Evolutionary conservation across 1,284 basidiomycete genomes (phyloP), one percentile per base, ranked within the genome.

Genomic region (Somion occarium): DNA sequence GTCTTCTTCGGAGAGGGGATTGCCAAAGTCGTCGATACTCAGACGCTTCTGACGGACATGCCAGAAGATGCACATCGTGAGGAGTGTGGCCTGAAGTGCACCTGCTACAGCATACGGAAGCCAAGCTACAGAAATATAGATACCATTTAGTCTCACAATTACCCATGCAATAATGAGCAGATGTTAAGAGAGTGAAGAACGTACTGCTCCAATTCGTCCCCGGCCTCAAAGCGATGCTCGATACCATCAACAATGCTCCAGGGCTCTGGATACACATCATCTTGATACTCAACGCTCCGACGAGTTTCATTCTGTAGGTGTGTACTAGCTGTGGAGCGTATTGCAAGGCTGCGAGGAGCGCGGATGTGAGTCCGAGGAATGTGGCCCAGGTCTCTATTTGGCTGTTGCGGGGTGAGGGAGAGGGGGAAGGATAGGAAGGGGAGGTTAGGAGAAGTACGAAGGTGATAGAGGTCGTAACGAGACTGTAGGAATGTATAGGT

Each of bases 261-360:
- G 96, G 96, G 5, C 86, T 93, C 69, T 99, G 95, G 20, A 99
- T 88, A 43, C 82, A 73, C 96, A 99, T 98, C 81, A 93, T 97
- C 1, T 86, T 87, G 56, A 98, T 89, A 60, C 88, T 94, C 20
- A 98, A 74, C 1, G 93, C 93, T 9, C 94, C 95, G 5, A 98
- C 95, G 5, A 95, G 79, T 61, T 85, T 86, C 37, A 80, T 72
- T 5, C 73, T 71, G 60, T 87, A 93, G 1, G 95, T 98, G 59
- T 88, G 83, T 22, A 79, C 61, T 38, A 98, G 78, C 66, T 98
- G 95, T 0, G 94, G 95, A 0, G 85, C 76, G 62, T 97, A 98
- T 68, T 98, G 94, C 19, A 88, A 72, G 1, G 82, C 80, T 0
- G 94, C 88, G 2, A 96, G 79, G 0, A 83, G 20, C 1, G 90